Evolutionary conservation across 1,284 basidiomycete genomes (phyloP), one percentile per base, ranked within the genome.

Genomic region (Malassezia slooffiae): DNA sequence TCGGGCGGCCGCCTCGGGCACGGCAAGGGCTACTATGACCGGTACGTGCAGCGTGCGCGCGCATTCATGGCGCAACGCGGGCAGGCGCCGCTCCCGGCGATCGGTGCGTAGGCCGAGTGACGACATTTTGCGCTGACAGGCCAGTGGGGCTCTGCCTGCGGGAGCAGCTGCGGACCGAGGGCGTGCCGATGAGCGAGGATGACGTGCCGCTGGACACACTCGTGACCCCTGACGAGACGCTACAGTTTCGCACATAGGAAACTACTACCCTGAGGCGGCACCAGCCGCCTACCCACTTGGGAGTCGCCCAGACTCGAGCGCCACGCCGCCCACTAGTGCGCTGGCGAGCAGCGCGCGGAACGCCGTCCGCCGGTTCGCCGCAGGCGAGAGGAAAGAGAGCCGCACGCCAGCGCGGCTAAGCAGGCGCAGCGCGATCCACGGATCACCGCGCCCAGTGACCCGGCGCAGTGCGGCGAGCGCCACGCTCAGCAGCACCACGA

Each of bases 11-110:
- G 72, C 8, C 45, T 72, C 0, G 72, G 72, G 3, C 70, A 72
- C 42, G 72, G 72, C 15, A 58, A 70, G 32, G 72, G 72, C 1
- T 72, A 72, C 59, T 72, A 72, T 47, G 72, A 72, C 47, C 64
- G 70, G 23, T 70, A 70, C 45, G 37, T 70, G 5, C 23, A 15
- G 8, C 15, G 17, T 12, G 34, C 33, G 20, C 24, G 24, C n/a
- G 37, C 40, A 13, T 28, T 26, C 7, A 33, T 33, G 2, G 16
- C 19, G 24, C 22, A 23, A 21, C 33, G 12, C 13, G 27, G 26
- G 17, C 24, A 10, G 13, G 21, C 16, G 13, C 40, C 34, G n/a
- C 43, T 44, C 3, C 11, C 32, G 15, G 23, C 48, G 19, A 28
- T 50, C 10, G 48, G 16, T 35, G 13, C 13, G 13, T 26, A 13